A percentile compares a stretch with the other conserved stretches of the same genome.
phyloP scores from a whole-genome alignment of 2,329 filamentous ascomycete genomes.

The Aspergillus sp. region DNA sequence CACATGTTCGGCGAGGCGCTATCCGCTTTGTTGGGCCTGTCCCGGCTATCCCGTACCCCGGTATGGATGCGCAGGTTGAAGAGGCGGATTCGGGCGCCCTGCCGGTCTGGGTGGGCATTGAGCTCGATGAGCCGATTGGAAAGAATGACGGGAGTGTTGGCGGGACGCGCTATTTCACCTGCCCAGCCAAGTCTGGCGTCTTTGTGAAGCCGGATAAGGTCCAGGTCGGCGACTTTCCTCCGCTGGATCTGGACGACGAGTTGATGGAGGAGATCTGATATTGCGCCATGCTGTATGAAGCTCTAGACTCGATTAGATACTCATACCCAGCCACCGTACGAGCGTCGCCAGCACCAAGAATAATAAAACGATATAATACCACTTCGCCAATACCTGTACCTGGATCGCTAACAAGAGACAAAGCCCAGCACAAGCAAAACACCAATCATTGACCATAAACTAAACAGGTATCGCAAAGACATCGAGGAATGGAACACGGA shows the following conservation, averaged over 20 bases:
- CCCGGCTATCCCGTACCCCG: constrained; percentile 29
- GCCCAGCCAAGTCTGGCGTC: constrained; percentile 46
- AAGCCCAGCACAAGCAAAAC: too few species aligned
- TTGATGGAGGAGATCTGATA: constrained; percentile 47
- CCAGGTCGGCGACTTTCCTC: constrained; percentile 51
- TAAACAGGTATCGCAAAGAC: too few species aligned
- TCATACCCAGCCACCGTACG: too few species aligned
- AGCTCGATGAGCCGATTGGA: constrained; percentile 55
- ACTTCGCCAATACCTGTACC: too few species aligned
- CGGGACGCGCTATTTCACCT: constrained; percentile 46
- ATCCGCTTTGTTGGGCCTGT: constrained; percentile 35
- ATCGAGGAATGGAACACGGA: too few species aligned
- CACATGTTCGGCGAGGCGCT: constrained; percentile 35
- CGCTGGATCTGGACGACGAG: constrained; percentile 42
- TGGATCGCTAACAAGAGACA: too few species aligned
- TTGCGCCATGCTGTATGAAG: neutral
- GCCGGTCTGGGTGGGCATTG: constrained; percentile 49
- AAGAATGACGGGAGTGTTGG: constrained; percentile 53
- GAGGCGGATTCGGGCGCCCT: constrained; percentile 13
- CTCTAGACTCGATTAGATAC: neutral
- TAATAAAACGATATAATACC: too few species aligned
- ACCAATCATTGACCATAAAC: too few species aligned
- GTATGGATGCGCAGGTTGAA: constrained; percentile 13
- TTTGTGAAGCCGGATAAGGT: constrained; percentile 56
- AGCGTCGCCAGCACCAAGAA: too few species aligned